Evolutionary conservation across 148 eudicot genomes (phyloP).

Genomic region (Polygonum maritimum): DNA sequence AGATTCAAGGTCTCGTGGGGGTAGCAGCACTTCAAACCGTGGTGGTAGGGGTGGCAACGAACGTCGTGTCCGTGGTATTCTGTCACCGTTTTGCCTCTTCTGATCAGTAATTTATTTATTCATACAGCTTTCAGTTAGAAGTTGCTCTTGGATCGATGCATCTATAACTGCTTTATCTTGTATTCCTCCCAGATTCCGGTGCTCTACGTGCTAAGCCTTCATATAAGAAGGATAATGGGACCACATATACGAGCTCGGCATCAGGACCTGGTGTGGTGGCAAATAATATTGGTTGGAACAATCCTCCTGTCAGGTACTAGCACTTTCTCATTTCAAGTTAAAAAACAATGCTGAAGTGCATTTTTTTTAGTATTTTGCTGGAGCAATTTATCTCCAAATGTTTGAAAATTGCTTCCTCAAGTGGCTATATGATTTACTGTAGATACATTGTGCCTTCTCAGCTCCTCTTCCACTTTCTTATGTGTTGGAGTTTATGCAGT

Average conservation of each 20-base stretch:
- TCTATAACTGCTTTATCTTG: background rate
- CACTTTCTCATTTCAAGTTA: background rate
- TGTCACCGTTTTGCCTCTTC: constrained; percentile 32
- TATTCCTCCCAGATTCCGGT: constrained; percentile 36
- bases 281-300: constrained; percentile 29
- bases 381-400: background rate
- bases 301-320: constrained; percentile 42
- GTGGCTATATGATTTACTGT: background rate
- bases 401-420: background rate
- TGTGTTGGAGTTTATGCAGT: background rate
- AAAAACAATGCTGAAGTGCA: background rate
- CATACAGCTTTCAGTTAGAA: background rate
- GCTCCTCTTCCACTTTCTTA: background rate
- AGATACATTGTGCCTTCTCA: background rate
- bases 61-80: constrained; percentile 49
- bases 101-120: background rate
- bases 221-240: constrained; percentile 73
- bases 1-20: constrained; percentile 68
- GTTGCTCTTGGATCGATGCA: background rate
- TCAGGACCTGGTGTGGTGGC: constrained; percentile 31
- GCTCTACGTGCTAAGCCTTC: constrained; percentile 44
- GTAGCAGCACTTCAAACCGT: constrained; percentile 43
- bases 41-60: constrained; percentile 52
- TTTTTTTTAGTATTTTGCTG: background rate
- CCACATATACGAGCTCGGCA: constrained; percentile 24